phyloP scores from a whole-genome alignment of 1,139 yeast species.

The Candida tetrigidarum region DNA sequence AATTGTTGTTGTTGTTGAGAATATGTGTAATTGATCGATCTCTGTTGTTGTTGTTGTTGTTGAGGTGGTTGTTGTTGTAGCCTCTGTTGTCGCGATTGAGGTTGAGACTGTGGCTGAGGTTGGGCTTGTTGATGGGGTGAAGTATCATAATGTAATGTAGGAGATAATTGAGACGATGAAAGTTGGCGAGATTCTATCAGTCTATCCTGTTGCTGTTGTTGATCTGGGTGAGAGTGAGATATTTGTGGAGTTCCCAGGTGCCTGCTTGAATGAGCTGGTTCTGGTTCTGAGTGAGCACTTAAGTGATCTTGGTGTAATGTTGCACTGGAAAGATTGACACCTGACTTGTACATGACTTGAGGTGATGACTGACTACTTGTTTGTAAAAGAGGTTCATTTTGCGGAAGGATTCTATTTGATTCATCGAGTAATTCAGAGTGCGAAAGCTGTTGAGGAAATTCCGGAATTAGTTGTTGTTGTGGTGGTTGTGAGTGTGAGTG shows the following conservation, averaged over 20 bases:
- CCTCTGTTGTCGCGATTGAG: background rate
- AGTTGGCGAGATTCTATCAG: background rate
- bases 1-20: background rate
- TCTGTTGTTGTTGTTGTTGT: background rate
- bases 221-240: background rate
- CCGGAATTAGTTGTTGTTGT: slow-evolving; percentile 1
- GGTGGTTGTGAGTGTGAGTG: no score
- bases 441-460: slow-evolving; percentile 2
- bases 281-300: background rate
- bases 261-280: slow-evolving; percentile 2
- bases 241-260: slow-evolving; percentile 1
- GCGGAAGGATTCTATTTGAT: background rate
- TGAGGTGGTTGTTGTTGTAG: no score
- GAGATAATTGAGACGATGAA: slow-evolving; percentile 3
- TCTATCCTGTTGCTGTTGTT: background rate
- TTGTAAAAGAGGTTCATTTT: background rate
- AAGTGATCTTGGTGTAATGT: background rate
- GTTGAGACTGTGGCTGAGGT: no score
- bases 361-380: background rate
- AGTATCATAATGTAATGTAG: background rate
- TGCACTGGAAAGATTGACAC: background rate
- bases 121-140: background rate
- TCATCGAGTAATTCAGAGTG: slow-evolving; percentile 6
- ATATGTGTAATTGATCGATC: background rate
- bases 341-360: slow-evolving; percentile 5